Percentiles rank a stretch among this genome's conserved stretches.
Conservation (phyloP, 139 green algal genomes). For the Limnomonas spitsbergensis region DNA sequence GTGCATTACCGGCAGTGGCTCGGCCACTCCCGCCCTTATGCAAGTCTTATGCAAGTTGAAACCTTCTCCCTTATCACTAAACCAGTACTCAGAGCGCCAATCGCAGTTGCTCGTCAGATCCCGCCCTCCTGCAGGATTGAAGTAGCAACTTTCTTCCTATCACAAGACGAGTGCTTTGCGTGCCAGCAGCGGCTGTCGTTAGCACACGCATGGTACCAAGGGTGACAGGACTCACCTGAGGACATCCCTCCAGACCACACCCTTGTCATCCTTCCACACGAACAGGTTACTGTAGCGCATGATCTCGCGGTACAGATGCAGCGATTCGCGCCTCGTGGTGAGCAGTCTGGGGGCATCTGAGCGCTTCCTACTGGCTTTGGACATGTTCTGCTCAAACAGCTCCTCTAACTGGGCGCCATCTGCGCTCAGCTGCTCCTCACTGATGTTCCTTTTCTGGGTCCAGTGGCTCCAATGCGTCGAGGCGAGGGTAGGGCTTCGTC, state of each 20-base stretch:
- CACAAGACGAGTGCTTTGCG: too few relatives aligned
- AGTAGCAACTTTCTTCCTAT: too few relatives aligned
- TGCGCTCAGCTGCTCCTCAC: slow-evolving; percentile 35
- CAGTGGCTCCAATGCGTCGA: background rate
- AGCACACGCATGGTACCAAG: too few relatives aligned
- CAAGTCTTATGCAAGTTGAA: too few relatives aligned
- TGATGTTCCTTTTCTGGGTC: slow-evolving; percentile 16
- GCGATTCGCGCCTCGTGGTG: slow-evolving; percentile 49
- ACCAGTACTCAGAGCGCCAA: too few relatives aligned
- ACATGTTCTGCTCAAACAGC: slow-evolving; percentile 41
- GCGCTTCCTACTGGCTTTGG: slow-evolving; percentile 28
- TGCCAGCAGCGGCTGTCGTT: too few relatives aligned
- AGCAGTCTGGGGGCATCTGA: slow-evolving; percentile 22
- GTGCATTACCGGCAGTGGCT: too few relatives aligned
- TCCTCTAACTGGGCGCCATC: slow-evolving; percentile 38
- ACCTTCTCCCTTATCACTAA: too few relatives aligned
- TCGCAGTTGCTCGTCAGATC: too few relatives aligned
- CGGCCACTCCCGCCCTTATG: too few relatives aligned
- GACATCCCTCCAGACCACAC: slow-evolving; percentile 53
- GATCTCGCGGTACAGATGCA: slow-evolving; percentile 59
- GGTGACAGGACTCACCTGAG: slow-evolving; percentile 36
- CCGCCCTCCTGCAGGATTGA: too few relatives aligned
- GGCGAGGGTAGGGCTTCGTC: background rate
- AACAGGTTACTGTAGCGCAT: slow-evolving; percentile 60
- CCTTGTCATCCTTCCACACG: slow-evolving; percentile 58